Evolutionary conservation across 2,329 filamentous ascomycete genomes (phyloP), one percentile per base, ranked within the genome.

Genomic region (Penicillium sp.): DNA sequence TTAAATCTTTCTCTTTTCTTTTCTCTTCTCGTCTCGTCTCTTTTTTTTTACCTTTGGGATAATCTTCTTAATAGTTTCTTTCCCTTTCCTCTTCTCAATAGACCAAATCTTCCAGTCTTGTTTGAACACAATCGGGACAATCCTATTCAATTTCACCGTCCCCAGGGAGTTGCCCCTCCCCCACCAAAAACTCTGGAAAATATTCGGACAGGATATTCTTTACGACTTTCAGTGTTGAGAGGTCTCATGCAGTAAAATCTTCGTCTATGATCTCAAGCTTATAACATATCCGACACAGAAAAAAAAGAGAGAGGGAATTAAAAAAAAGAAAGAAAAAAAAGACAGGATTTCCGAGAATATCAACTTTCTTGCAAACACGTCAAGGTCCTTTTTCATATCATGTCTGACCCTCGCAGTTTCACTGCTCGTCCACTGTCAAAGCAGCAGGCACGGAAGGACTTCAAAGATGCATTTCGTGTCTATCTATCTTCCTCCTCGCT

Each of bases 401-500:
- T 78, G 76, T 65, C 74, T 7, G 75, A 76, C 17, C 49, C 64
- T 49, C 72, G 74, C 55, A 70, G 69, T 58, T 85, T 84, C 63
- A 82, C 81, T 15, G 78, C 84, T 59, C 81, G 84, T 53, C 82
- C 83, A n/a, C 69, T 82, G 61, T 77, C 80, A 50, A 79, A 78
- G 52, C 77, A 78, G 55, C 77, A 79, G 45, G 71, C 75, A 4
- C 73, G 74, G 62, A 75, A 75, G 60, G 78, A 81, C 23, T 72
- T 83, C 27, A 83, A 82, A 66, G 83, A 83, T 66, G 80, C 82
- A 4, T 86, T 87, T 66, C 79, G 84, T n/a, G 75, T 87, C 38
- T 81, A 84, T 64, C 71, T 87, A 10, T 80, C 83, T 1, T 77
- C 79, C 9, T 81, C 83, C 36, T 82, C 83, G 27, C 75, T 89